These are phyloP conservation scores for Fusarium stilboides DNA, from an alignment of 2,329 filamentous ascomycete genomes.

Conservation along the genomic window DNA sequence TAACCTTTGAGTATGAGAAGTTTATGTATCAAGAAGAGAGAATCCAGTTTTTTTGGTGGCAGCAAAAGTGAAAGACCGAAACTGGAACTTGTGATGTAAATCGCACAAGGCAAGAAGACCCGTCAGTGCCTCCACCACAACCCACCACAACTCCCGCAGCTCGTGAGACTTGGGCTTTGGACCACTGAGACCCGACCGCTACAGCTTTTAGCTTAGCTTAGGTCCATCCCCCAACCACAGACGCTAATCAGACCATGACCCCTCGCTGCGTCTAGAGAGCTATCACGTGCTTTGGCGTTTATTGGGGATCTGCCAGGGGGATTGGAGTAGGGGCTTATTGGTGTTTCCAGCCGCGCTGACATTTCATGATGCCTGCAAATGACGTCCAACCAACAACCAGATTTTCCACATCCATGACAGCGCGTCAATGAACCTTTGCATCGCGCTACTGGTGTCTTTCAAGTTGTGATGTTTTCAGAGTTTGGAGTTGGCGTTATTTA, in stretches of 20 bases:
- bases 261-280: neutral
- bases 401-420: slow-evolving; percentile 18
- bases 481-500: slow-evolving; percentile 11
- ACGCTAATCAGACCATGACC: slow-evolving; percentile 4
- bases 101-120: slow-evolving; percentile 39
- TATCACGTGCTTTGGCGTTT: slow-evolving; percentile 49
- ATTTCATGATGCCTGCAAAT: slow-evolving; percentile 33
- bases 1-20: neutral
- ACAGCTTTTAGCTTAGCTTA: slow-evolving; percentile 9
- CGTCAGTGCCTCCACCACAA: slow-evolving; percentile 29
- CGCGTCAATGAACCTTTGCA: slow-evolving; percentile 8
- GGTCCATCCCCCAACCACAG: slow-evolving; percentile 20
- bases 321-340: slow-evolving; percentile 22
- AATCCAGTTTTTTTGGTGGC: slow-evolving; percentile 7
- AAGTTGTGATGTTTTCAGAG: neutral
- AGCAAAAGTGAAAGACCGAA: slow-evolving; percentile 27
- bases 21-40: neutral
- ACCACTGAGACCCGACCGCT: slow-evolving; percentile 6
- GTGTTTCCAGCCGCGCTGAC: slow-evolving; percentile 35
- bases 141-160: slow-evolving; percentile 31
- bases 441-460: neutral
- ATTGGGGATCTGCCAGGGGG: slow-evolving; percentile 10
- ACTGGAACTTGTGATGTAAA: slow-evolving; percentile 44
- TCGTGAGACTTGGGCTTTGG: slow-evolving; percentile 30
- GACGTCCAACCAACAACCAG: slow-evolving; percentile 29